Percentiles rank a stretch among this genome's conserved stretches.
Conservation (phyloP, 2,329 filamentous ascomycete species). For the Cryphonectria japonica region DNA sequence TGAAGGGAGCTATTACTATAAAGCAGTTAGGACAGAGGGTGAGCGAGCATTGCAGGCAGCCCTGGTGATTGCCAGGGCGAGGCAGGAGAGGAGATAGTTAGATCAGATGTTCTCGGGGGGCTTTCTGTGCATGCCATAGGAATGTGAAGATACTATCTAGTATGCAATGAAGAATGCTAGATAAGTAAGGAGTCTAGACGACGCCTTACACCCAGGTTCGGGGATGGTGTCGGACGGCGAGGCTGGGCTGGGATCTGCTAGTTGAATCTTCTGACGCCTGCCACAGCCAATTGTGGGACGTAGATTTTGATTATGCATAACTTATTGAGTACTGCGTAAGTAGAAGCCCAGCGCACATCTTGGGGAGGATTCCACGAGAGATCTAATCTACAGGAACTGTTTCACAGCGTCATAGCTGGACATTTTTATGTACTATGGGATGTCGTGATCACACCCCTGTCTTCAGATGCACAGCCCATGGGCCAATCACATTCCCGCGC, state of each 20-base stretch:
- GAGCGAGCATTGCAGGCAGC: conserved; percentile 6
- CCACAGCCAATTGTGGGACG: background rate
- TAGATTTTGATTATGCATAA: background rate
- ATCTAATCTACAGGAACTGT: background rate
- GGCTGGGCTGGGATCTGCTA: background rate
- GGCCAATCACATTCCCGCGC: conserved; percentile 17
- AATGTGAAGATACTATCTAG: background rate
- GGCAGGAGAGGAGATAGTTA: background rate
- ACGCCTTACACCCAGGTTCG: background rate
- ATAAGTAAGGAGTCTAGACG: too few species aligned
- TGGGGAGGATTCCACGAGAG: background rate
- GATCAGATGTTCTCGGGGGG: background rate
- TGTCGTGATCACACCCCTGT: conserved; percentile 18
- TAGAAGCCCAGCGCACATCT: background rate
- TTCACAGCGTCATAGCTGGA: background rate
- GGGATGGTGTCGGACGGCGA: background rate
- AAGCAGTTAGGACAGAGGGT: conserved; percentile 2
- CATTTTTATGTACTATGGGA: background rate
- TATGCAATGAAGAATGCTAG: background rate
- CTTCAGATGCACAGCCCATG: background rate
- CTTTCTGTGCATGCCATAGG: background rate
- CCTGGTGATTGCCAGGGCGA: conserved; percentile 7
- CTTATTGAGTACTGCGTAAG: background rate
- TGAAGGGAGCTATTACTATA: conserved; percentile 7
- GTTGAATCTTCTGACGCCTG: too few species aligned